Percentiles rank a stretch among this genome's conserved stretches.
These are phyloP conservation scores for Nowakowskiella sp. DNA, from an alignment of 192 early-diverging fungal genomes.

Conservation along the genomic window DNA sequence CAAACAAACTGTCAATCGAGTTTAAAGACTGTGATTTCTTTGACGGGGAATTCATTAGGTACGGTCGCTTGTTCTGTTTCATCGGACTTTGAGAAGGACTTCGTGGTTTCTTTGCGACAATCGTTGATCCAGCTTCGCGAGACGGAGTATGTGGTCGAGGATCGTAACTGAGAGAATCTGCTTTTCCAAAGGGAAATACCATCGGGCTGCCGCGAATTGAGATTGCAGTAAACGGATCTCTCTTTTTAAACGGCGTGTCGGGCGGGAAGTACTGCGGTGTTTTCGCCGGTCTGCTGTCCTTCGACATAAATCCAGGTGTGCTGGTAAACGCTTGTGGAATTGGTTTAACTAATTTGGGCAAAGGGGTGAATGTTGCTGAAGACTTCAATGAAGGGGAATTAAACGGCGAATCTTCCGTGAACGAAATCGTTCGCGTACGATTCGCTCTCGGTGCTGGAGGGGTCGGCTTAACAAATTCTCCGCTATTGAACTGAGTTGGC, in stretches of 20 bases:
- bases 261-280: slow-evolving; percentile 17
- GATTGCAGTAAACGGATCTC: not conserved
- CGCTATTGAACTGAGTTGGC: too few relatives aligned
- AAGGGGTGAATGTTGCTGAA: too few relatives aligned
- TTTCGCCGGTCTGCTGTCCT: slow-evolving; percentile 15
- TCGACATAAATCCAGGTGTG: slow-evolving; percentile 31
- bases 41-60: slow-evolving; percentile 24
- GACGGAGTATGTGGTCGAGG: too few relatives aligned
- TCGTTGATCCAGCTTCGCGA: too few relatives aligned
- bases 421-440: too few relatives aligned
- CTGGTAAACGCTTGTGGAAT: slow-evolving; percentile 29
- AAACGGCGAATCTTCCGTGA: too few relatives aligned
- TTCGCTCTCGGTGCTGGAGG: too few relatives aligned
- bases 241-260: slow-evolving; percentile 28
- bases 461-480: too few relatives aligned
- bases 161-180: slow-evolving; percentile 2
- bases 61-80: slow-evolving; percentile 18
- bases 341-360: slow-evolving; percentile 27
- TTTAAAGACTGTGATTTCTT: slow-evolving; percentile 21
- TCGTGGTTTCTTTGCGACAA: too few relatives aligned
- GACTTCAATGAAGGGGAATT: too few relatives aligned
- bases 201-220: slow-evolving; percentile 6
- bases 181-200: slow-evolving; percentile 4
- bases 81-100: slow-evolving; percentile 1
- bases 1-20: not conserved